Evolutionary conservation across 2,329 filamentous ascomycete genomes (phyloP).

Genomic region (Aspergillus aculeatinus): DNA sequence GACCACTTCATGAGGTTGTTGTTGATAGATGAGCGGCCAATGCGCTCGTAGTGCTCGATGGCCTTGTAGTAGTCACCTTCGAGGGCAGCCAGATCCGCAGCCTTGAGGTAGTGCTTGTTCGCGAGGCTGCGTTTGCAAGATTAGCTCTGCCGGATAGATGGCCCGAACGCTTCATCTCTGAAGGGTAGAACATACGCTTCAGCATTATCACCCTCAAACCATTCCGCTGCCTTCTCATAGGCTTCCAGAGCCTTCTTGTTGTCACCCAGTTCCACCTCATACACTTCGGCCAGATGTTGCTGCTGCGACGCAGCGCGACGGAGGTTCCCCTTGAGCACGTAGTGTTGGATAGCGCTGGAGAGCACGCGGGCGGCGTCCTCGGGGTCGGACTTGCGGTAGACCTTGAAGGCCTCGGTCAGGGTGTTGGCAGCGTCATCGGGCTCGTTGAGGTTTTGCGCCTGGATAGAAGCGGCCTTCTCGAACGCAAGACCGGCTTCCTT

Average conservation of each 20-base stretch:
- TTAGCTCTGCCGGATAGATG: neutral
- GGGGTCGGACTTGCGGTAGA: conserved; percentile 82
- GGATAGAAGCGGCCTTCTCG: conserved; percentile 79
- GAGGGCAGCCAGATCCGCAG: conserved; percentile 80
- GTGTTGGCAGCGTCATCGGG: conserved; percentile 90
- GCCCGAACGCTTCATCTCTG: neutral
- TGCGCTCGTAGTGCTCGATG: conserved; percentile 78
- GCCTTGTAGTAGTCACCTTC: conserved; percentile 82
- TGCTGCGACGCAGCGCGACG: conserved; percentile 86
- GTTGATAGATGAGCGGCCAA: conserved; percentile 72
- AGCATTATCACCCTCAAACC: conserved; percentile 87
- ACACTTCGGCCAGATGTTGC: conserved; percentile 82
- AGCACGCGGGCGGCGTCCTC: conserved; percentile 79
- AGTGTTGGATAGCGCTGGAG: conserved; percentile 77
- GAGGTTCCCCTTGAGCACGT: conserved; percentile 87
- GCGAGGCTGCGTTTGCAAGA: conserved; percentile 60
- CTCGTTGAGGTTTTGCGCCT: conserved; percentile 78
- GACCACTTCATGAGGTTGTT: conserved; percentile 93
- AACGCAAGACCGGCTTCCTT: conserved; percentile 85
- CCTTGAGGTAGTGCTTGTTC: conserved; percentile 92
- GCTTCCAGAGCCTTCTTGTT: conserved; percentile 73
- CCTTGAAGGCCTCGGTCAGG: conserved; percentile 88
- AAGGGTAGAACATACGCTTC: conserved; percentile 58
- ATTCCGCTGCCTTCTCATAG: conserved; percentile 81
- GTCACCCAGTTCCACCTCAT: conserved; percentile 78